Evolutionary conservation across 148 eudicot genomes (phyloP).

Genomic region (Rhododendron henanense): DNA sequence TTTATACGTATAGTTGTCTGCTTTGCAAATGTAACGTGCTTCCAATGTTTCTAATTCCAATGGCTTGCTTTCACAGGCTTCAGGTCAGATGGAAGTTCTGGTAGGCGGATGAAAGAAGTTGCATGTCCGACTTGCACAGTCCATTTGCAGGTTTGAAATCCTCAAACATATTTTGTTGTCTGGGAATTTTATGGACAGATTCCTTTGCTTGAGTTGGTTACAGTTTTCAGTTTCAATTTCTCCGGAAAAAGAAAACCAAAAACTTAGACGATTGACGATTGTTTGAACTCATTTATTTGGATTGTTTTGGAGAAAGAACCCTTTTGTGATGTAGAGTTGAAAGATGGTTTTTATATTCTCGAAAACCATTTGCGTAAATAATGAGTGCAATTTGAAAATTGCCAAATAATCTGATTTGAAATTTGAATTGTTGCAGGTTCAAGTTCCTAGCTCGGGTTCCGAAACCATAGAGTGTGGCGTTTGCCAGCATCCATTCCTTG

Average conservation of each 20-base stretch:
- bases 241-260: background rate
- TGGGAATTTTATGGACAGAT: background rate
- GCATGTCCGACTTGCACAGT: constrained; percentile 99
- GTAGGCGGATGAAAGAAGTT: constrained; percentile 86
- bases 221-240: background rate
- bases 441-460: constrained; percentile 87
- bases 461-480: constrained; percentile 97
- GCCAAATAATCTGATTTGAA: background rate
- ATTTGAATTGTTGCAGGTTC: constrained; percentile 46
- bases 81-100: constrained; percentile 43
- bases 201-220: background rate
- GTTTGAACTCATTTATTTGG: background rate
- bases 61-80: constrained; percentile 36
- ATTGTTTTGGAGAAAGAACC: background rate
- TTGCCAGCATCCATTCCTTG: constrained; percentile 95
- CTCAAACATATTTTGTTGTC: background rate
- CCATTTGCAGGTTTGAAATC: constrained; percentile 76
- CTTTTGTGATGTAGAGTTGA: background rate
- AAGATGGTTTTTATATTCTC: background rate
- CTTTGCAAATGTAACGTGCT: background rate
- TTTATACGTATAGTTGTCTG: background rate
- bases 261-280: background rate
- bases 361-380: background rate
- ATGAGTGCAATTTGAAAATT: background rate
- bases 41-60: background rate